A percentile compares a stretch with the other conserved stretches of the same genome.
phyloP scores from a whole-genome alignment of 2,329 filamentous ascomycete genomes.

The Neonectria ditissima region DNA sequence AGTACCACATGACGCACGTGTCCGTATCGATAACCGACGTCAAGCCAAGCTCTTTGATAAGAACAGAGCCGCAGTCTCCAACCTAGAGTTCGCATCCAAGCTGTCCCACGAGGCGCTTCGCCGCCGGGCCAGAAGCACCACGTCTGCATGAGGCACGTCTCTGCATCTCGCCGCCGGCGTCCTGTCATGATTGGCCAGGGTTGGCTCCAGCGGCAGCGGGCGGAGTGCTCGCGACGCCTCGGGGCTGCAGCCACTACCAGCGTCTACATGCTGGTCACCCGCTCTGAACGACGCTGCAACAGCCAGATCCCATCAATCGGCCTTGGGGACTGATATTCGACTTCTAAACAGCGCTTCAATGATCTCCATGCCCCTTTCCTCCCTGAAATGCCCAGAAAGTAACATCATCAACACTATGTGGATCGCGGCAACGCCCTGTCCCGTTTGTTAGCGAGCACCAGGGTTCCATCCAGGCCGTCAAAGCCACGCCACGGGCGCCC shows the following conservation, averaged over 20 bases:
- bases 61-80: conserved; percentile 6
- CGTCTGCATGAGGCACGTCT: not conserved
- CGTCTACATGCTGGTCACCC: not conserved
- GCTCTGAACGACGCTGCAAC: not conserved
- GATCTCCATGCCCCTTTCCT: not conserved
- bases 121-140: conserved; percentile 4
- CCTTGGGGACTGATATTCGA: too few species aligned
- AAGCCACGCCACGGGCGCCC: not conserved
- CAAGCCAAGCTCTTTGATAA: conserved; percentile 9
- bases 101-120: not conserved
- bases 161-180: conserved; percentile 13
- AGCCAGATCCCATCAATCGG: not conserved
- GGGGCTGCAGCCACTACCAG: conserved; percentile 1
- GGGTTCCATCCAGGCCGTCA: not conserved
- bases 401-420: not conserved
- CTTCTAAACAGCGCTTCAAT: not conserved
- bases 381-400: not conserved
- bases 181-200: conserved; percentile 9
- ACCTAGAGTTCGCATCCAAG: not conserved
- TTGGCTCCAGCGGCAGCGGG: not conserved
- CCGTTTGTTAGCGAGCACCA: conserved; percentile 3
- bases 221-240: not conserved
- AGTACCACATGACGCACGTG: not conserved
- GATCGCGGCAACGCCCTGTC: not conserved
- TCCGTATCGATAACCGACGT: not conserved